Base-by-base conservation (phyloP, 768 basidiomycete genomes). In the Termitomyces bulborhizus region DNA sequence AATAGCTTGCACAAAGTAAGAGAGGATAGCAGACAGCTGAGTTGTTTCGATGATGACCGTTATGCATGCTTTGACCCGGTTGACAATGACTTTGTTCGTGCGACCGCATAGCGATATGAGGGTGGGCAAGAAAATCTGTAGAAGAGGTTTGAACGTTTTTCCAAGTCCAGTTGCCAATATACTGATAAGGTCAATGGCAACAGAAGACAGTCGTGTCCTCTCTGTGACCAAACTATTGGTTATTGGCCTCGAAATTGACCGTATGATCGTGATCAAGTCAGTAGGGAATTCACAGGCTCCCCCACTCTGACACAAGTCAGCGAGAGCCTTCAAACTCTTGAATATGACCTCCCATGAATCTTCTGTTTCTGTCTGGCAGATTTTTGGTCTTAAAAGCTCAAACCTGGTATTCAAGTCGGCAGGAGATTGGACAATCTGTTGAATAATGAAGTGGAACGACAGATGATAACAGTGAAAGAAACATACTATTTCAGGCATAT, bases 81-180 rank as follows among this genome's bases (percentile, higher is more conserved):
- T 78, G 60, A 84, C 70, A 62, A 88, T 81, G 46, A 93, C 81
- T 68, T 91, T 93, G 76, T 88, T 93, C 18, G 90, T 78, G 21
- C 89, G 82, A 16, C 81, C 75, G 59, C 88, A 90, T 24, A 91
- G 70, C 1, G 72, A 69, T 12, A 94, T 72, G 18, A 94, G 72
- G 6, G 82, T 70, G 0, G 90, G 91, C 42, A 93, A 60, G 62
- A 88, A 85, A 12, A 84, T 64, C n/a, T 79, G 68, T 6, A 90
- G 68, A 21, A 93, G 74, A 2, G 82, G 77, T 40, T 88, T 88
- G 62, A 92, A 93, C 7, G 75, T 73, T 6, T 69, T 61, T 18
- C 80, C 86, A 15, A 93, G 72, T 0, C 75, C 80, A 92, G 75
- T 18, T 83, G 79, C 21, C 84, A 83, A 43, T 26, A 48, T 31